These are phyloP conservation scores for Starmera caribaea DNA, from an alignment of 805 yeast genomes.

Conservation along the genomic window DNA sequence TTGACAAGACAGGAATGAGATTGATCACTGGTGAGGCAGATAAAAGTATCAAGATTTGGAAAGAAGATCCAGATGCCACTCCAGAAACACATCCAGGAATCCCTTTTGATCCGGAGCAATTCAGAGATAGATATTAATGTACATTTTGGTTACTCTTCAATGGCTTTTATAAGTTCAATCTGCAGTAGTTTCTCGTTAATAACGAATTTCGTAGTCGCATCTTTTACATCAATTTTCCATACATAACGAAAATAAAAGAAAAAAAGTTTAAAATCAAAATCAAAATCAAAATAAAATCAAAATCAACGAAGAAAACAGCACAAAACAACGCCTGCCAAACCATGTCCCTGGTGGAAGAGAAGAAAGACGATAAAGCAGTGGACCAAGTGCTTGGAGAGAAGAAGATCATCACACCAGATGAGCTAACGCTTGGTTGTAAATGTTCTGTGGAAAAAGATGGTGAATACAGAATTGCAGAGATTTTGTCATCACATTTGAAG, in stretches of 20 bases:
- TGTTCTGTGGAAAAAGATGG: slow-evolving; percentile 76
- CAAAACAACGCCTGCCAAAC: too few species aligned
- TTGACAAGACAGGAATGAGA: slow-evolving; percentile 74
- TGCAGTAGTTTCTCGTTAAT: too few species aligned
- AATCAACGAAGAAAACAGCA: too few species aligned
- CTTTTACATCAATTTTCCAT: too few species aligned
- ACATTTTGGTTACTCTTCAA: too few species aligned
- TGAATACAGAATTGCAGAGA: slow-evolving; percentile 74
- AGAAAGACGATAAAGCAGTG: slow-evolving; percentile 18
- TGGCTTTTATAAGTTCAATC: too few species aligned
- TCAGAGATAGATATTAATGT: slow-evolving; percentile 10
- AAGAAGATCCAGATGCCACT: slow-evolving; percentile 28
- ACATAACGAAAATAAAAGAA: too few species aligned
- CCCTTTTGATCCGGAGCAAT: slow-evolving; percentile 12
- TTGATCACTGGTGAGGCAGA: slow-evolving; percentile 87
- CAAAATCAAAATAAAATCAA: too few species aligned
- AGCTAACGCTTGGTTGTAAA: slow-evolving; percentile 68
- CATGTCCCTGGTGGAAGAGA: slow-evolving; percentile 6
- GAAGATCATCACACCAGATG: slow-evolving; percentile 29
- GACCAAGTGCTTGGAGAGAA: slow-evolving; percentile 4
- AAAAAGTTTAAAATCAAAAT: too few species aligned
- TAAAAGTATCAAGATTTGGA: slow-evolving; percentile 75
- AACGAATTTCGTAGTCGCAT: too few species aligned
- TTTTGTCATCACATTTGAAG: slow-evolving; percentile 63
- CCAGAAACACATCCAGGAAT: slow-evolving; percentile 17